These are phyloP conservation scores for Globisporangium barbulae DNA, from an alignment of 352 stramenopile genomes.

Conservation along the genomic window DNA sequence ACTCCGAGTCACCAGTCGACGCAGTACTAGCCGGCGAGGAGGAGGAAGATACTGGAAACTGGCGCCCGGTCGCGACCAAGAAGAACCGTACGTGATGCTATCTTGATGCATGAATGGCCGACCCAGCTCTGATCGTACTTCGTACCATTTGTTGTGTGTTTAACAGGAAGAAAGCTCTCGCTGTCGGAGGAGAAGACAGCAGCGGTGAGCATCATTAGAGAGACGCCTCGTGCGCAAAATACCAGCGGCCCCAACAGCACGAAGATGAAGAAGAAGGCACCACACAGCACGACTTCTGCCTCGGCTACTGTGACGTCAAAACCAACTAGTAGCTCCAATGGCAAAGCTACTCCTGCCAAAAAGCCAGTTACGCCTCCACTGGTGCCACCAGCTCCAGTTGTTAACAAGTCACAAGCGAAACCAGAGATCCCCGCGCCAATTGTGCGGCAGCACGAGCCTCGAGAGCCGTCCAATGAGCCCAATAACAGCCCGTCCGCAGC, in stretches of 20 bases:
- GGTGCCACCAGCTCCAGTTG: neutral
- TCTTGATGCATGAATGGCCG: neutral
- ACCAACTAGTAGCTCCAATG: neutral
- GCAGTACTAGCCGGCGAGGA: neutral
- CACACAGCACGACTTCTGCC: neutral
- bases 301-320: neutral
- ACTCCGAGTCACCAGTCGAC: neutral
- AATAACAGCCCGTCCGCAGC: neutral
- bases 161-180: constrained; percentile 7
- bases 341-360: neutral
- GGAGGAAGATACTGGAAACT: constrained; percentile 6
- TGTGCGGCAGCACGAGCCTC: neutral
- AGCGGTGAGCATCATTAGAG: neutral
- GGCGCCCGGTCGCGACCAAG: constrained; percentile 24
- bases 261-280: neutral
- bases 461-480: neutral
- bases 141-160: neutral
- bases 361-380: neutral
- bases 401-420: neutral
- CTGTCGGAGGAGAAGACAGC: constrained; percentile 2
- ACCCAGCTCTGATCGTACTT: neutral
- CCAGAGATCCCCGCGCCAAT: no score
- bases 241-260: no score
- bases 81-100: constrained; percentile 21
- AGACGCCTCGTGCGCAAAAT: neutral